Evolutionary conservation across 2,329 filamentous ascomycete genomes (phyloP).

Genomic region (Diplocarpon mali): DNA sequence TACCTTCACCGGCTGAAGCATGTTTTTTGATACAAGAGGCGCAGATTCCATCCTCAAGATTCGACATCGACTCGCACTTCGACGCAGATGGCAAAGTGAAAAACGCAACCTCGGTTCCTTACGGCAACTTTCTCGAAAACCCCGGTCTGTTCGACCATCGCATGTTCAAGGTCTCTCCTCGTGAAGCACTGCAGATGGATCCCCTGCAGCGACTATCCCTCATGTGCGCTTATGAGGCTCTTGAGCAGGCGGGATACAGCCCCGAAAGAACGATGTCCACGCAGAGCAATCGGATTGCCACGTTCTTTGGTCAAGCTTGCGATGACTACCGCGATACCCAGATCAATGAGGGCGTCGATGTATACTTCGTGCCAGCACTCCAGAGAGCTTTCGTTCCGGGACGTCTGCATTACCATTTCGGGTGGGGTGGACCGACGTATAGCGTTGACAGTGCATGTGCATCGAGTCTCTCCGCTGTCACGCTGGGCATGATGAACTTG

Average conservation of each 20-base stretch:
- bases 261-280: constrained; percentile 11
- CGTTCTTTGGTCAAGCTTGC: constrained; percentile 14
- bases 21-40: no score
- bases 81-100: constrained; percentile 60
- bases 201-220: constrained; percentile 63
- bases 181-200: constrained; percentile 68
- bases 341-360: constrained; percentile 10
- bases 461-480: constrained; percentile 24
- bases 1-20: no score
- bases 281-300: constrained; percentile 30
- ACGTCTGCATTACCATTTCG: constrained; percentile 30
- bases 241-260: constrained; percentile 69
- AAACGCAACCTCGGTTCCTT: constrained; percentile 66
- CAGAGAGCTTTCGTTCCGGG: constrained; percentile 20
- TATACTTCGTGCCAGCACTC: constrained; percentile 15
- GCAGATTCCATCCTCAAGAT: constrained; percentile 49
- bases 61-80: constrained; percentile 57
- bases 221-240: constrained; percentile 47
- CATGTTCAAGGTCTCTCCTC: constrained; percentile 78
- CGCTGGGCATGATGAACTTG: constrained; percentile 4
- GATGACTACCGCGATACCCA: constrained; percentile 18
- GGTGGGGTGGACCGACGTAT: constrained; percentile 30
- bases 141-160: constrained; percentile 67
- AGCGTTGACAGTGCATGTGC: constrained; percentile 31
- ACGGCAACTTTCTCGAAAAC: constrained; percentile 58